phyloP scores from a whole-genome alignment of 2,329 filamentous ascomycete genomes.

The Ambrosiella beaveri region DNA sequence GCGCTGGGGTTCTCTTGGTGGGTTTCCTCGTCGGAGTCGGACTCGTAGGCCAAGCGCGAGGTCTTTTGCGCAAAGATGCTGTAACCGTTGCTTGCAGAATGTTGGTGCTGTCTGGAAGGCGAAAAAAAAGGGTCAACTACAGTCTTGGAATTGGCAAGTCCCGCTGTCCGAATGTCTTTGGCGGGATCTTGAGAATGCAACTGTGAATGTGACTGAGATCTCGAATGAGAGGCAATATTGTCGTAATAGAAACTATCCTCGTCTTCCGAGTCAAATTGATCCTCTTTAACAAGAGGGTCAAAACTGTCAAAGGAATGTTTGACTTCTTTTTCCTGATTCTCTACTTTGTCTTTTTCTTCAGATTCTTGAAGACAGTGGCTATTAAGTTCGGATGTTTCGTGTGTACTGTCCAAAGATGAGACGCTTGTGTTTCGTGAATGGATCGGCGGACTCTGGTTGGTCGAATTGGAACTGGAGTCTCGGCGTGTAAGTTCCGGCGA shows the following conservation, averaged over 20 bases:
- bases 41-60: conserved; percentile 5
- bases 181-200: background rate
- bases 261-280: background rate
- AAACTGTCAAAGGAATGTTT: no score
- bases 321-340: background rate
- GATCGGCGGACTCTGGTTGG: background rate
- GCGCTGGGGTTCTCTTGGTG: background rate
- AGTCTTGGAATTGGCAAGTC: background rate
- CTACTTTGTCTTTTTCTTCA: background rate
- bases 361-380: background rate
- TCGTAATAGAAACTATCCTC: conserved; percentile 4
- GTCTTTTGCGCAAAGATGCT: background rate
- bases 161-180: background rate
- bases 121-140: background rate
- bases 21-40: background rate
- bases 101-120: background rate
- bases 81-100: background rate
- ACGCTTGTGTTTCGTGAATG: conserved; percentile 10
- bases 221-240: background rate
- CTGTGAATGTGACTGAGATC: background rate
- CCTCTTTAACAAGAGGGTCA: no score
- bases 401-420: conserved; percentile 2
- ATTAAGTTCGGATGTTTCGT: background rate
- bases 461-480: background rate
- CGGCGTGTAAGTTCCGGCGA: background rate